phyloP scores from a whole-genome alignment of 164 flowering plant genomes.

The Saururus chinensis region DNA sequence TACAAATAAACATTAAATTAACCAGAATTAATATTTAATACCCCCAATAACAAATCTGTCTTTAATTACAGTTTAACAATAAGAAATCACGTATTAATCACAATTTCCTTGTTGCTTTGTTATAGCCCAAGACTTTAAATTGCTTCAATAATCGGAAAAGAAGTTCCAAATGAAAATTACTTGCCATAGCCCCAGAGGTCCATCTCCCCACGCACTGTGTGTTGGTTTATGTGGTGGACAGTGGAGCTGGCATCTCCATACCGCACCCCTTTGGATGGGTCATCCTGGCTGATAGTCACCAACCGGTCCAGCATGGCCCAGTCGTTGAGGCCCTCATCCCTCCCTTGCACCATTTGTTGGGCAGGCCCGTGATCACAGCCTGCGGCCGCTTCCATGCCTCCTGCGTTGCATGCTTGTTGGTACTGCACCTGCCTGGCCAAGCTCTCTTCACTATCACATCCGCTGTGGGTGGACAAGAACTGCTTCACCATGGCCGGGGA shows the following conservation, averaged over 20 bases:
- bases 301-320: slow-evolving; percentile 57
- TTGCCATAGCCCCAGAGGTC: slow-evolving; percentile 78
- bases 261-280: slow-evolving; percentile 27
- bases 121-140: not conserved
- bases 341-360: slow-evolving; percentile 19
- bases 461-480: slow-evolving; percentile 34
- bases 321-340: slow-evolving; percentile 27
- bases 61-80: not conserved
- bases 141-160: too few species aligned
- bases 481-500: slow-evolving; percentile 41
- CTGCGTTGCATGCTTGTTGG: slow-evolving; percentile 26
- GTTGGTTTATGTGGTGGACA: slow-evolving; percentile 35
- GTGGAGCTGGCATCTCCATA: slow-evolving; percentile 26
- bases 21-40: too few species aligned
- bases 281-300: slow-evolving; percentile 24
- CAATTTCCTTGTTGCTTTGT: not conserved
- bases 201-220: slow-evolving; percentile 67
- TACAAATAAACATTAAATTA: too few species aligned
- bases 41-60: not conserved
- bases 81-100: not conserved
- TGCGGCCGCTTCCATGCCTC: slow-evolving; percentile 18
- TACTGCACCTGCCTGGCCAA: slow-evolving; percentile 16
- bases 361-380: slow-evolving; percentile 20
- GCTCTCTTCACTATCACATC: slow-evolving; percentile 35
- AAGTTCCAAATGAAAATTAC: slow-evolving; percentile 7